phyloP scores from a whole-genome alignment of 352 stramenopile species.

The Globisporangium alternatum region DNA sequence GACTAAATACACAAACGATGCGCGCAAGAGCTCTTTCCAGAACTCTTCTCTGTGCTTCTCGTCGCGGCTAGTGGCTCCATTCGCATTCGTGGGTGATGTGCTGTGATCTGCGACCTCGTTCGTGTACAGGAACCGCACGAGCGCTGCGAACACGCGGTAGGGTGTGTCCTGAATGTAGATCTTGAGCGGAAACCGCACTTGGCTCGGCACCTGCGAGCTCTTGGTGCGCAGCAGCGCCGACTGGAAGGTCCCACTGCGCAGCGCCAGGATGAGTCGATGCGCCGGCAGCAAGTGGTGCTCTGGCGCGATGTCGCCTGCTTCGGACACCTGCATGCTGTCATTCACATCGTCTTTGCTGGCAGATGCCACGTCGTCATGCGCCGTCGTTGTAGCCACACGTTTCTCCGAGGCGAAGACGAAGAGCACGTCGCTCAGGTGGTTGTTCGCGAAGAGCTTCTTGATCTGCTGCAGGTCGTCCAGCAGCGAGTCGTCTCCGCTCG shows the following conservation, averaged over 20 bases:
- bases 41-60: constrained; percentile 31
- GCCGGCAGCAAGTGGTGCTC: constrained; percentile 63
- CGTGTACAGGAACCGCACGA: constrained; percentile 80
- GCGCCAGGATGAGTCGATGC: constrained; percentile 67
- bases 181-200: constrained; percentile 78
- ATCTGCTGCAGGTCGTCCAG: constrained; percentile 54
- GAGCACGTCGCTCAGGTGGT: constrained; percentile 75
- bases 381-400: background rate
- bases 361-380: background rate
- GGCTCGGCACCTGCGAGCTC: constrained; percentile 58
- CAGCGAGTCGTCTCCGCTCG: constrained; percentile 23
- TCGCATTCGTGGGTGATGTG: background rate
- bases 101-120: constrained; percentile 36
- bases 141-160: constrained; percentile 61
- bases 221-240: constrained; percentile 59
- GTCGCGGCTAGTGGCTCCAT: background rate
- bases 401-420: constrained; percentile 67
- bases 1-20: constrained; percentile 70
- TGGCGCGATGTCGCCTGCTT: background rate
- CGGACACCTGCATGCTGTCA: background rate
- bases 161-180: constrained; percentile 82
- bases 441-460: constrained; percentile 58
- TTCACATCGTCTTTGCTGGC: background rate
- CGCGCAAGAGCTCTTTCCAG: constrained; percentile 65
- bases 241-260: constrained; percentile 74